Base-by-base conservation (phyloP, 1,284 basidiomycete species). In the Irpex sp. region DNA sequence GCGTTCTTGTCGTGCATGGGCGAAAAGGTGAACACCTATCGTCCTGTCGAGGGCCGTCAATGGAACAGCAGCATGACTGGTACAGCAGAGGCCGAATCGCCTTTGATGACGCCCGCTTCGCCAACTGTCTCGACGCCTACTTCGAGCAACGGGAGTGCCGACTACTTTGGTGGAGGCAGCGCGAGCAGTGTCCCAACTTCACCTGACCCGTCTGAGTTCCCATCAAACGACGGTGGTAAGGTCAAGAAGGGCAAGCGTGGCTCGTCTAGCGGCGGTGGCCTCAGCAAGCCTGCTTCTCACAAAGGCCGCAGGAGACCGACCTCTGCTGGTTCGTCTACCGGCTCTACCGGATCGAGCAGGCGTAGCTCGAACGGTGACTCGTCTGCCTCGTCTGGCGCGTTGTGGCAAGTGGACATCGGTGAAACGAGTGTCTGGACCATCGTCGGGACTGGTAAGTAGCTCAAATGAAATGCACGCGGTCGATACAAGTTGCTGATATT, bases 351-450 rank as follows among this genome's bases (percentile, higher is more conserved):
- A 47, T 88, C 87, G 47, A 80, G 81, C 58, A 79, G 89, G 47
- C 83, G 88, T 60, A 85, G 86, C 36, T 84, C 85, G 31, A 79
- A 82, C 37, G 85, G 86, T 68, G 89, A 92, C 64, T 74, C 83
- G 51, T 82, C 85, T 49, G 86, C 85, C 57, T 85, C 86, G 52
- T 92, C 90, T 2, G 92, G 92, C 61, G 90, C 92, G 15, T 80
- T 93, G 26, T 94, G 92, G 92, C 88, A 91, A 71, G 90, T 93
- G 62, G 91, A 93, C 74, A 92, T 93, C 65, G 91, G 91, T 64
- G 93, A 95, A 77, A 93, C 92, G 48, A 93, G 93, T 73, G 90
- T 96, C 47, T 96, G 94, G 94, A 95, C 93, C 13, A 94, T 96
- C 68, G 93, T 95, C 65, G 93, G 94, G 68, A 94, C 92, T 67